These are phyloP conservation scores for Saccharomyces jurei DNA, from an alignment of 805 yeast species.

Conservation along the genomic window DNA sequence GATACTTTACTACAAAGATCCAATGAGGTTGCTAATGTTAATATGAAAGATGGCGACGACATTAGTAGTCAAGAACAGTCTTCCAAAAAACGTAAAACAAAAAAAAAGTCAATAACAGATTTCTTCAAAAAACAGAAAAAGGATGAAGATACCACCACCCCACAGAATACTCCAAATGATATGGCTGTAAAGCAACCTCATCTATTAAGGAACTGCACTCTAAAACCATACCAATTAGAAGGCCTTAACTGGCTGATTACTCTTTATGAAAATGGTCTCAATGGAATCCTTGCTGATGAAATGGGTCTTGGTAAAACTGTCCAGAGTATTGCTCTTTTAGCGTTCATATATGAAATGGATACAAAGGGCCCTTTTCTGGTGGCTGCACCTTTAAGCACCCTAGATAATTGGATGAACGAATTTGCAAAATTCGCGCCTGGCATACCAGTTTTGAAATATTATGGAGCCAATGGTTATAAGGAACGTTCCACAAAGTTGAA, in stretches of 20 bases:
- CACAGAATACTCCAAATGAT: conserved; percentile 6
- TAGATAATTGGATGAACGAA: conserved; percentile 79
- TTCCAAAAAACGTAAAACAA: conserved; percentile 15
- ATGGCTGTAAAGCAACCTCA: conserved; percentile 44
- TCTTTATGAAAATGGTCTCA: conserved; percentile 83
- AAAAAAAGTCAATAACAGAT: conserved; percentile 15
- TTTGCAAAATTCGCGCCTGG: conserved; percentile 65
- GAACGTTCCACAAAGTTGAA: conserved; percentile 24
- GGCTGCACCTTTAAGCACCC: conserved; percentile 77
- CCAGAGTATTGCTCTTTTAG: conserved; percentile 73
- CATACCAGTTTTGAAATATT: conserved; percentile 53
- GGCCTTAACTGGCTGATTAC: conserved; percentile 90
- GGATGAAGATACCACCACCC: conserved; percentile 3
- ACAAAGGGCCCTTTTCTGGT: conserved; percentile 70
- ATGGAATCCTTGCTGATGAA: conserved; percentile 94
- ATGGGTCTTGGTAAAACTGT: conserved; percentile 96
- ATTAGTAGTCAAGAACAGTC: conserved; percentile 10
- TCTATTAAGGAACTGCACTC: conserved; percentile 44
- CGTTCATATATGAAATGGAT: conserved; percentile 71
- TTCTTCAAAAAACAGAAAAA: conserved; percentile 14
- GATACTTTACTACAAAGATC: conserved; percentile 50
- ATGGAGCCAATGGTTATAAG: conserved; percentile 49
- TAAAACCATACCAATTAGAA: conserved; percentile 80
- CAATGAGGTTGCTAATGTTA: conserved; percentile 31
- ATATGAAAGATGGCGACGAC: conserved; percentile 18